Evolutionary conservation across 176 grass and related monocot genomes (phyloP).

Genomic region (Carex cristatella): DNA sequence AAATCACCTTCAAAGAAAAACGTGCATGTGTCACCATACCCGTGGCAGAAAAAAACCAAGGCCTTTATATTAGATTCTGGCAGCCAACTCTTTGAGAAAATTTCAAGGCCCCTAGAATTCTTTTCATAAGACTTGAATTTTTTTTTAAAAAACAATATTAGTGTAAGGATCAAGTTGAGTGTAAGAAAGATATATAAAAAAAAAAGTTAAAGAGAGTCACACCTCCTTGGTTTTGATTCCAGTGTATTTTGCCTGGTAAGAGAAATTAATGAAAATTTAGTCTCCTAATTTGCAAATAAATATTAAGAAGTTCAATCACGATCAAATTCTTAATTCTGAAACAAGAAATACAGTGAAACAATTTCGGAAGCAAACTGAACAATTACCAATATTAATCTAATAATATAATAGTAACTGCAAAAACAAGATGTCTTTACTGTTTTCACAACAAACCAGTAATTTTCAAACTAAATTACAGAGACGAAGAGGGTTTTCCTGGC

Average conservation of each 20-base stretch:
- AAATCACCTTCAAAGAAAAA: constrained; percentile 93
- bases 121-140: constrained; percentile 48
- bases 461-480: neutral
- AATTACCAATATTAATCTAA: neutral
- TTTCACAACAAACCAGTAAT: neutral
- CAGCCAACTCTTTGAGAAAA: constrained; percentile 95
- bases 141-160: neutral
- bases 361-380: neutral
- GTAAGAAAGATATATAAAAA: neutral
- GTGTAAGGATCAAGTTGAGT: neutral
- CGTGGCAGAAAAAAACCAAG: constrained; percentile 89
- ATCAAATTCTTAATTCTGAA: neutral
- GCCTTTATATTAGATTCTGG: constrained; percentile 56
- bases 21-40: constrained; percentile 93
- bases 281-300: neutral
- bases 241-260: constrained; percentile 50
- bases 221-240: constrained; percentile 75
- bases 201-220: constrained; percentile 19
- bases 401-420: neutral
- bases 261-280: constrained; percentile 11
- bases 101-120: constrained; percentile 84
- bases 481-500: too few species aligned
- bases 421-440: neutral
- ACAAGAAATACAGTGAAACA: neutral
- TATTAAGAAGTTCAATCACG: neutral